phyloP scores from a whole-genome alignment of 257 asterid genomes.

The Salvia splendens region DNA sequence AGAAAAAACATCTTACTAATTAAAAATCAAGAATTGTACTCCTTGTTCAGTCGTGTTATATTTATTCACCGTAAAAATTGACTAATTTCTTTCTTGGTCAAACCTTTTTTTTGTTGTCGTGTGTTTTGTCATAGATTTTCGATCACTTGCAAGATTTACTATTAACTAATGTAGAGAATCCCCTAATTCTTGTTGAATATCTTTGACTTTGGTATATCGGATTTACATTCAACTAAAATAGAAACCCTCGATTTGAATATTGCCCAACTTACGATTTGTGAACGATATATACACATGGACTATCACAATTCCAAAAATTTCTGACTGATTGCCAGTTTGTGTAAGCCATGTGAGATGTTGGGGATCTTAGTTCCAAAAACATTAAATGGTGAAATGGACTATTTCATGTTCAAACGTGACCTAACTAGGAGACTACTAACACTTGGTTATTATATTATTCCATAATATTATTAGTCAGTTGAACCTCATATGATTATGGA shows the following conservation, averaged over 20 bases:
- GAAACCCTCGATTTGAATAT: slow-evolving; percentile 28
- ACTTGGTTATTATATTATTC: slow-evolving; percentile 12
- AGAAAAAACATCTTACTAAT: too few relatives aligned
- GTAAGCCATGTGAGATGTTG: slow-evolving; percentile 67
- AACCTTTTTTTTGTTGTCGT: background rate
- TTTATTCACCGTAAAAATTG: background rate
- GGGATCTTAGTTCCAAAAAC: slow-evolving; percentile 40
- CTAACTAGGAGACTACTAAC: slow-evolving; percentile 46
- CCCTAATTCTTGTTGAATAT: slow-evolving; percentile 34
- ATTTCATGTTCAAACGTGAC: slow-evolving; percentile 50
- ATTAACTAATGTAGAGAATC: slow-evolving; percentile 16
- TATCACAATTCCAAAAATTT: slow-evolving; percentile 15
- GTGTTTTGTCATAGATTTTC: slow-evolving; percentile 19
- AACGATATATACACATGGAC: background rate
- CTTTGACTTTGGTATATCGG: slow-evolving; percentile 47
- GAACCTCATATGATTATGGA: slow-evolving; percentile 26
- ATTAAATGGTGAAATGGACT: slow-evolving; percentile 53
- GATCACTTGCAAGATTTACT: background rate
- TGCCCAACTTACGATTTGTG: background rate
- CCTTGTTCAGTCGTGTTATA: too few relatives aligned
- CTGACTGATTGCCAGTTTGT: slow-evolving; percentile 36
- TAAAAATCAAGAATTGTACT: too few relatives aligned
- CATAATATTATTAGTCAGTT: background rate
- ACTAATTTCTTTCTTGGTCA: background rate
- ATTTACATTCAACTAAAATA: slow-evolving; percentile 25